These are phyloP conservation scores for Orbilia ellipsospora DNA, from an alignment of 2,329 filamentous ascomycete species.

Conservation along the genomic window DNA sequence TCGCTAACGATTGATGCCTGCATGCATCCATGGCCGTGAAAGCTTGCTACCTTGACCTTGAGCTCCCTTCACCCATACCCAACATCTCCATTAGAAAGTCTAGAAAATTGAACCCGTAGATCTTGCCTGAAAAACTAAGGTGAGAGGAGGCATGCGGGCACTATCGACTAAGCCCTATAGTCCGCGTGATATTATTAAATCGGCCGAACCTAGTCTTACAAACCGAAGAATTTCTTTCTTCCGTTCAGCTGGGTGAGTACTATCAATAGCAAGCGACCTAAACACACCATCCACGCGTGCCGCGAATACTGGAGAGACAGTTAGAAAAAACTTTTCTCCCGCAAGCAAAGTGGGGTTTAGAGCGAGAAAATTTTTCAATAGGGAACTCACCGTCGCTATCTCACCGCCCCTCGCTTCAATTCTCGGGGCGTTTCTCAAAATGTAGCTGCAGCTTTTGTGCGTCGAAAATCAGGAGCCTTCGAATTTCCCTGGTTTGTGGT, in stretches of 20 bases:
- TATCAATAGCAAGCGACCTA: not conserved
- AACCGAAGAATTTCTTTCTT: not conserved
- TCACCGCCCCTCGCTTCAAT: conserved; percentile 26
- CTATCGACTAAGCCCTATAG: not conserved
- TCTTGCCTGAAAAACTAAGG: conserved; percentile 34
- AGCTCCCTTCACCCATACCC: conserved; percentile 8
- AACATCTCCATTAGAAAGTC: too few species aligned
- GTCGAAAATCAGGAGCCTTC: not conserved
- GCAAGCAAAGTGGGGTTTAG: not conserved
- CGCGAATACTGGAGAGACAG: too few species aligned
- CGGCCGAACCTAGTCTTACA: not conserved
- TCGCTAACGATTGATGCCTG: conserved; percentile 32
- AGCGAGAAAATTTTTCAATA: conserved; percentile 6
- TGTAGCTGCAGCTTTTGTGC: not conserved
- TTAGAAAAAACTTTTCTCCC: conserved; percentile 16
- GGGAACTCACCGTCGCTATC: conserved; percentile 44
- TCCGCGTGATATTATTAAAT: not conserved
- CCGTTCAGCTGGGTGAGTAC: not conserved
- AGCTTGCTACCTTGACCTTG: not conserved
- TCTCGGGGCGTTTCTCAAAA: conserved; percentile 27
- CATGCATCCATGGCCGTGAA: not conserved
- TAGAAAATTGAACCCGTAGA: conserved; percentile 21
- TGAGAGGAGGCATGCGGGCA: conserved; percentile 34
- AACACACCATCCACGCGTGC: too few species aligned
- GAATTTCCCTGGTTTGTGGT: conserved; percentile 16